Evolutionary conservation across 1,139 yeast genomes (phyloP).

Genomic region (Sugiyamaella novakii): DNA sequence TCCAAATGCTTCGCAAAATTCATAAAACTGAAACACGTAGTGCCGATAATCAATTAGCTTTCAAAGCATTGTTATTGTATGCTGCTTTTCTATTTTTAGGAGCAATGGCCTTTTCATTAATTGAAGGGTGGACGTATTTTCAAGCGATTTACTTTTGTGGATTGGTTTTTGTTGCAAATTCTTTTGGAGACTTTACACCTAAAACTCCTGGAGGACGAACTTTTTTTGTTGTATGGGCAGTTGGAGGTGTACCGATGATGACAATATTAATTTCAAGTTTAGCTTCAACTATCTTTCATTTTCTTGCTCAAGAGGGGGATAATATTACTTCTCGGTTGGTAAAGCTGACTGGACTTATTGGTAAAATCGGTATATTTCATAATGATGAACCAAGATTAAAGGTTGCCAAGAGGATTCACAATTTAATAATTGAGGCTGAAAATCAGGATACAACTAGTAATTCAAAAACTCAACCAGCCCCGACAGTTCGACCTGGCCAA

Average conservation of each 20-base stretch:
- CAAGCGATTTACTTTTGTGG: conserved; percentile 71
- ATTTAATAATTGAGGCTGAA: conserved; percentile 5
- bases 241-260: conserved; percentile 84
- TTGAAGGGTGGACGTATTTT: conserved; percentile 72
- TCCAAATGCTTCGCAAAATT: conserved; percentile 55
- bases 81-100: conserved; percentile 70
- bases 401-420: background rate
- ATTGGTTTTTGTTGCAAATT: conserved; percentile 74
- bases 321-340: conserved; percentile 19
- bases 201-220: conserved; percentile 63
- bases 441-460: background rate
- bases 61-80: conserved; percentile 51
- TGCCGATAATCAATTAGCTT: conserved; percentile 43
- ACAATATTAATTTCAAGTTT: conserved; percentile 73
- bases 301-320: conserved; percentile 24
- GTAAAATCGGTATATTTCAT: conserved; percentile 1
- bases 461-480: background rate
- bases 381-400: background rate
- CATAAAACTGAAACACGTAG: conserved; percentile 45
- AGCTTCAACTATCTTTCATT: conserved; percentile 60
- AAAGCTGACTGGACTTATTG: conserved; percentile 7
- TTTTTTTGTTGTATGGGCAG: conserved; percentile 76
- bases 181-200: conserved; percentile 80
- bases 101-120: conserved; percentile 57
- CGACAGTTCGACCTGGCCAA: conserved; percentile 14